Evolutionary conservation across 2,329 filamentous ascomycete species (phyloP), one percentile per base, ranked within the genome.

Genomic region (Lachnellula occidentalis): DNA sequence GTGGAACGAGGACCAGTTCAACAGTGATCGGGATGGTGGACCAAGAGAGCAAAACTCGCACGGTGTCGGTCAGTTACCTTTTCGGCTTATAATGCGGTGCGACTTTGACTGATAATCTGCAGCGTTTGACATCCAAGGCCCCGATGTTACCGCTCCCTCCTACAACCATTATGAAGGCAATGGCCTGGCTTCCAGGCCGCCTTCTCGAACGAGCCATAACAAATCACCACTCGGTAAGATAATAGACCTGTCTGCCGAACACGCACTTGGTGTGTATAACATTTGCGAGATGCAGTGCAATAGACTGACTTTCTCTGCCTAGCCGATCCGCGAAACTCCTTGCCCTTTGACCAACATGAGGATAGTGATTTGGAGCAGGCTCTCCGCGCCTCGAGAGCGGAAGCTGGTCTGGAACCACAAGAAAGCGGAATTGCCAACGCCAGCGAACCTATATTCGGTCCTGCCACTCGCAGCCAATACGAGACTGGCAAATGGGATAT

Each of bases 401-500:
- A 79, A 58, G 78, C 77, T 1, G 78, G 78, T 7, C 45, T 70
- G 21, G 60, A 68, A 34, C 72, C 71, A 4, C 80, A 83, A 60
- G 79, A 84, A 65, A 72, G 72, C 1, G 80, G 80, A 14, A 62
- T 82, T 6, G 73, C 73, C 36, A 58, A 50, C 22, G 62, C 61
- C 27, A 71, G 69, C 42, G 59, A 70, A n/a, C 73, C 75, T 4
- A 65, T 78, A 45, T 86, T 86, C 68, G 82, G 82, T 1, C 83
- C 82, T 0, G 81, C 83, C 4, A 83, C 76, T 45, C 73, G 81
- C 36, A 64, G 70, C 2, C 72, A 79, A 37, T 85, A 86, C 58
- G 78, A 83, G 39, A 66, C 73, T 24, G 72, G 72, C 46, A 73
- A 78, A 59, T 86, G 83, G 83, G 80, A 78, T 11, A 78, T 86